Evolutionary conservation across 192 early-diverging fungal genomes (phyloP).

Genomic region (Coemansia sp.): DNA sequence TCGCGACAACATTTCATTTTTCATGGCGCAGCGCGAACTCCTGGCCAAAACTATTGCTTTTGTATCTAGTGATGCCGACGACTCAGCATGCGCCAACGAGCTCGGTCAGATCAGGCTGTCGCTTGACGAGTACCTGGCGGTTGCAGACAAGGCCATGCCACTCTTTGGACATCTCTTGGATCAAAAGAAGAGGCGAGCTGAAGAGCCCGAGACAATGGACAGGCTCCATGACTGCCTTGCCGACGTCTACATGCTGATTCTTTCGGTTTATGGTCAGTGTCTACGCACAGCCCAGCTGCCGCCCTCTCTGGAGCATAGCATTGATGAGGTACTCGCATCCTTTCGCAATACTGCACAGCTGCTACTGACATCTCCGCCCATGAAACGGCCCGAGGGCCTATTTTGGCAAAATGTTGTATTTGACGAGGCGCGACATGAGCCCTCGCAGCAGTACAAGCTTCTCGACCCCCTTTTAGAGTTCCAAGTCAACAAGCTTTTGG

Average conservation of each 20-base stretch:
- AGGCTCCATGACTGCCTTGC: constrained; percentile 34
- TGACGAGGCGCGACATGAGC: constrained; percentile 42
- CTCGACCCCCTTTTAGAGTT: constrained; percentile 53
- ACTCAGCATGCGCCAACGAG: neutral
- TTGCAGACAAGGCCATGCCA: constrained; percentile 24
- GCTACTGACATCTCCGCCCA: neutral
- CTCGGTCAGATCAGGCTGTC: constrained; percentile 7
- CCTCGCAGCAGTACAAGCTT: constrained; percentile 54
- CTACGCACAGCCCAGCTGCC: constrained; percentile 7
- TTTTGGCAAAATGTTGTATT: constrained; percentile 48
- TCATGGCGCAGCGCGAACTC: constrained; percentile 16
- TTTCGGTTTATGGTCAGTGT: constrained; percentile 33
- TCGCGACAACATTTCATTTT: constrained; percentile 40
- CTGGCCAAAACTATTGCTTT: neutral
- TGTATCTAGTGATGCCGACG: neutral
- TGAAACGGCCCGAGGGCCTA: constrained; percentile 12
- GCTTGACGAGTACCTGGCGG: constrained; percentile 22
- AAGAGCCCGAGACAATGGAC: constrained; percentile 11
- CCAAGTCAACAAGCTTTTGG: constrained; percentile 47
- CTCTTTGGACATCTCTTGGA: constrained; percentile 37
- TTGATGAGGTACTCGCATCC: neutral
- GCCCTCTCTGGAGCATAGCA: neutral
- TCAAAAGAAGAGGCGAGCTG: constrained; percentile 32
- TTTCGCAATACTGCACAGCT: neutral
- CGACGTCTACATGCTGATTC: constrained; percentile 37